Evolutionary conservation across 129 eudicot genomes (phyloP).

Genomic region (Sambucus nigra): DNA sequence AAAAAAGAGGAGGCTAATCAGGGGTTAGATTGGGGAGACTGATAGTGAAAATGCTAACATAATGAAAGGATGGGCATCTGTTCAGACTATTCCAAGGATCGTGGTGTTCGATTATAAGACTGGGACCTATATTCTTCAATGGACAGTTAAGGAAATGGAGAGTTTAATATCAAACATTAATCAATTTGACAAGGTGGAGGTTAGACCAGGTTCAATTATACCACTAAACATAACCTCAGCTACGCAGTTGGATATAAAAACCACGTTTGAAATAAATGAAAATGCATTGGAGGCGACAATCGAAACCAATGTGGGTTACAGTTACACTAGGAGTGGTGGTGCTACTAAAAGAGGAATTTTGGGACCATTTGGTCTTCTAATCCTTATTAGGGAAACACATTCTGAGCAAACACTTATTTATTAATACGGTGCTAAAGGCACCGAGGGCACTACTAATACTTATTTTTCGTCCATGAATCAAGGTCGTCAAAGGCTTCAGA

Average conservation of each 20-base stretch:
- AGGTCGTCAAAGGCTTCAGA: slow-evolving; percentile 74
- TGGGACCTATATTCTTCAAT: slow-evolving; percentile 56
- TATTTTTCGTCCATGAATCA: slow-evolving; percentile 65
- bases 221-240: slow-evolving; percentile 50
- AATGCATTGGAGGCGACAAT: slow-evolving; percentile 26
- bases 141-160: slow-evolving; percentile 84
- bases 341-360: slow-evolving; percentile 49
- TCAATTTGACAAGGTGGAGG: slow-evolving; percentile 21
- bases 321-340: slow-evolving; percentile 63
- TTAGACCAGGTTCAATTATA: slow-evolving; percentile 68
- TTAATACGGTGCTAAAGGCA: slow-evolving; percentile 57
- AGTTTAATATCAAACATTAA: slow-evolving; percentile 31
- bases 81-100: slow-evolving; percentile 87
- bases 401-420: slow-evolving; percentile 69
- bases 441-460: slow-evolving; percentile 41
- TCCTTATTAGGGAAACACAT: slow-evolving; percentile 55
- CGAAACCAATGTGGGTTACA: slow-evolving; percentile 49
- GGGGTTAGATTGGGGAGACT: too few species aligned
- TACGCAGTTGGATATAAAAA: slow-evolving; percentile 76
- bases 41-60: too few species aligned
- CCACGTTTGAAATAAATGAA: slow-evolving; percentile 47
- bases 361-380: slow-evolving; percentile 84
- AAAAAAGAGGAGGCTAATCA: too few species aligned
- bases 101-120: slow-evolving; percentile 73
- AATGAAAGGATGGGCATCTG: too few species aligned